phyloP scores from a whole-genome alignment of 345 rosid genomes.

The Euphorbia peplus region DNA sequence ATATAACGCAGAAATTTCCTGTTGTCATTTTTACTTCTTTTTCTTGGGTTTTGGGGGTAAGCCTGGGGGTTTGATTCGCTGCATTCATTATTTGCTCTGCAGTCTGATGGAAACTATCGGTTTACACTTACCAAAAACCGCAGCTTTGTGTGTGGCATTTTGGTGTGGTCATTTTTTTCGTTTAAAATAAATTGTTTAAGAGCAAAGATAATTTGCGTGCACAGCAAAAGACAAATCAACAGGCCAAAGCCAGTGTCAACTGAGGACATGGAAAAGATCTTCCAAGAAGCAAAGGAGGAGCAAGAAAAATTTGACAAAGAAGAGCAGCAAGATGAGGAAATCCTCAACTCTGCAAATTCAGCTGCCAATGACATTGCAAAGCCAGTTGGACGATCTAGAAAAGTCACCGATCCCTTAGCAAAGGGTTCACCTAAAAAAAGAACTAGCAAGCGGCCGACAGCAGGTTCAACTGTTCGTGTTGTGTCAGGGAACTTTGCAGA shows the following conservation, averaged over 20 bases:
- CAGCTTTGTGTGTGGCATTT: background rate
- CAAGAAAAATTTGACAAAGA: slow-evolving; percentile 67
- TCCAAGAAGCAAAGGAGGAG: slow-evolving; percentile 68
- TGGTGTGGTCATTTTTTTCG: background rate
- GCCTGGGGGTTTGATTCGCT: background rate
- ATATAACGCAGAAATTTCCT: background rate
- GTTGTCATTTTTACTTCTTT: background rate
- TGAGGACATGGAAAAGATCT: slow-evolving; percentile 65
- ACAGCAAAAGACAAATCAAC: slow-evolving; percentile 67
- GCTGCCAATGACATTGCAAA: slow-evolving; percentile 27
- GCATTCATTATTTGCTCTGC: background rate
- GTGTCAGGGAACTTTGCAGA: slow-evolving; percentile 75
- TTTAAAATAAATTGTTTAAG: background rate
- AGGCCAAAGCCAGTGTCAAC: slow-evolving; percentile 73
- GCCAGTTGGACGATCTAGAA: slow-evolving; percentile 27
- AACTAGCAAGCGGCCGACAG: slow-evolving; percentile 36
- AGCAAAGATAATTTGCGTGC: slow-evolving; percentile 4
- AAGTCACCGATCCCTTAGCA: slow-evolving; percentile 28
- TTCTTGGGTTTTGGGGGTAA: background rate
- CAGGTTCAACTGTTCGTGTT: slow-evolving; percentile 72
- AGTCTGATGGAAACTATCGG: background rate
- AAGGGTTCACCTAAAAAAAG: slow-evolving; percentile 26
- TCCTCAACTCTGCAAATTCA: slow-evolving; percentile 26
- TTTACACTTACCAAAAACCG: background rate
- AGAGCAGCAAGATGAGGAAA: slow-evolving; percentile 33